A percentile compares a stretch with the other conserved stretches of the same genome.
Conservation (phyloP, 2,329 filamentous ascomycete species). For the Microdochium trichocladiopsis region DNA sequence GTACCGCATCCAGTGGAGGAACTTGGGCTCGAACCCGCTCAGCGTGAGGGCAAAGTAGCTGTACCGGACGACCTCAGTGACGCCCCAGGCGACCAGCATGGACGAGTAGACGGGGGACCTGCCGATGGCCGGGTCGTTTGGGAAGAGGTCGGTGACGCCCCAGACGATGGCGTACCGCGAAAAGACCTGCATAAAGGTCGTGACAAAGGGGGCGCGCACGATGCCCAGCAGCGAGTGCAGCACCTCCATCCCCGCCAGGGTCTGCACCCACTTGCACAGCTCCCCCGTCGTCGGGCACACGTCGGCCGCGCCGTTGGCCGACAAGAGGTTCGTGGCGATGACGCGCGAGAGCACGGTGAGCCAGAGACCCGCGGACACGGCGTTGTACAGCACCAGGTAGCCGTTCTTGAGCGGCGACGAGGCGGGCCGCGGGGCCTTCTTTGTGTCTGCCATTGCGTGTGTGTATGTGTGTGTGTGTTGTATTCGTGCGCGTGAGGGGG, state of each 20-base stretch:
- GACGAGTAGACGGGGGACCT: conserved; percentile 55
- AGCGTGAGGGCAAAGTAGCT: conserved; percentile 79
- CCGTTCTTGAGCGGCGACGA: conserved; percentile 43
- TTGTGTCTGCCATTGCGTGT: background rate
- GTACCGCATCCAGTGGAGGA: conserved; percentile 77
- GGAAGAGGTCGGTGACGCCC: conserved; percentile 72
- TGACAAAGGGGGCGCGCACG: conserved; percentile 77
- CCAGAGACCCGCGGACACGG: conserved; percentile 72
- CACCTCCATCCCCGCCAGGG: conserved; percentile 74
- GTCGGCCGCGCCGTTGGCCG: conserved; percentile 40
- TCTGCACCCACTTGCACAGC: conserved; percentile 77
- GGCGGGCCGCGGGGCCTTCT: background rate
- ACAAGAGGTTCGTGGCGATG: conserved; percentile 40
- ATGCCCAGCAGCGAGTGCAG: conserved; percentile 72
- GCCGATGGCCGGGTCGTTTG: conserved; percentile 47
- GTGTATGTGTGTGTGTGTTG: background rate
- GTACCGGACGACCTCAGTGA: conserved; percentile 92
- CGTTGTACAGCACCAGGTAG: conserved; percentile 86
- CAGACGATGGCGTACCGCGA: conserved; percentile 85
- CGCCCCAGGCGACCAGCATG: conserved; percentile 82
- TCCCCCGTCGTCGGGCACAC: conserved; percentile 57
- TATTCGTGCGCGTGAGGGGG: background rate
- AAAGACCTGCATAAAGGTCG: conserved; percentile 84
- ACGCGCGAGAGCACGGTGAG: conserved; percentile 66
- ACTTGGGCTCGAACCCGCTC: conserved; percentile 50